Evolutionary conservation across 2,329 filamentous ascomycete genomes (phyloP), one percentile per base, ranked within the genome.

Genomic region (Graphilbum sp.): DNA sequence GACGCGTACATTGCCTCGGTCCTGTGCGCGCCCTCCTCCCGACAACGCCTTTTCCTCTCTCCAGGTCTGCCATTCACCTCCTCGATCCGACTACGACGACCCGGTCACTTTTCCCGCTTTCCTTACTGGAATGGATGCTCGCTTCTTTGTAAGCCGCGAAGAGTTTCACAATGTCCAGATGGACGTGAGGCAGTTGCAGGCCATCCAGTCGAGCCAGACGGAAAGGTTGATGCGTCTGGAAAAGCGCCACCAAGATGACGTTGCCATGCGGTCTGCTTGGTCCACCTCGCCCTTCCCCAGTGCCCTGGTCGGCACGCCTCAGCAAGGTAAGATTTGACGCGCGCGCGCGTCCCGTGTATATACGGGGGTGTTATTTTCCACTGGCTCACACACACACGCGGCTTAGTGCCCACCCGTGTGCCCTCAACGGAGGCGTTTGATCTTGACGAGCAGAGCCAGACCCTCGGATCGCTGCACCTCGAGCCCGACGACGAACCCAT

Each of bases 221-320:
- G 75, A 79, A 46, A 62, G 75, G 52, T 54, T 80, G 38, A 56
- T 67, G 43, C 62, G 72, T 44, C 55, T 80, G 37, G 75, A 80
- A 54, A 75, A 75, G 50, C 72, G 74, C 34, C 73, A 79, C 51
- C 73, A 74, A 25, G 75, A 79, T 47, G 73, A 79, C 57, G 70
- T 72, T 36, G 68, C 72, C 24, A 59, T 79, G 43, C 92, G 88
- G 58, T 93, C 82, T 43, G 81, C 92, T 40, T 98, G 90, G 90
- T 74, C 73, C 35, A 79, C 80, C 46, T 93, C 87, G 40, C 87
- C 87, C 15, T 95, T 95, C 54, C 86, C 88, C n/a, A 79, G 78
- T 46, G 75, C 86, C 30, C 57, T 93, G 41, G 77, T 79, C 48
- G 81, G 83, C 39, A 87, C 85, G 34, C 80, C 86, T 38, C 82